Percentiles rank a stretch among this genome's conserved stretches.
Evolutionary conservation across 768 basidiomycete genomes (phyloP).

Genomic region (Mycena rebaudengoi): DNA sequence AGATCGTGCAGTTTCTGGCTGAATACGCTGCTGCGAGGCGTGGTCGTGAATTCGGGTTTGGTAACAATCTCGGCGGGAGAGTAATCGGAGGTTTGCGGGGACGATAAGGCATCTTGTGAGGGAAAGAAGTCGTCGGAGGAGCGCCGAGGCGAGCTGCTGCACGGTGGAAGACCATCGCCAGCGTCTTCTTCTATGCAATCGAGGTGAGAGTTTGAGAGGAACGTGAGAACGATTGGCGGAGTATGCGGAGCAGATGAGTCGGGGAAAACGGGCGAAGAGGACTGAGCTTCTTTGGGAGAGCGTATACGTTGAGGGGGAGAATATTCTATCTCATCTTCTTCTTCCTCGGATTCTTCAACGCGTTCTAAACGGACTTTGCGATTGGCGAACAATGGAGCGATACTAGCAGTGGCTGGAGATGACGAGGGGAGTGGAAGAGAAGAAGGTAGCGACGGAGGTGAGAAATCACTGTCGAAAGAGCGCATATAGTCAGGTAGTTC

Average conservation of each 20-base stretch:
- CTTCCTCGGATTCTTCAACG: slow-evolving; percentile 1
- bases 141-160: slow-evolving; percentile 23
- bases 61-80: background rate
- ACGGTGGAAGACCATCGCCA: slow-evolving; percentile 8
- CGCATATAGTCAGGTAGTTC: background rate
- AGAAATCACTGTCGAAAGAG: background rate
- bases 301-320: background rate
- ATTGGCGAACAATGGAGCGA: background rate
- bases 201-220: background rate
- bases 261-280: background rate
- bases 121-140: slow-evolving; percentile 24
- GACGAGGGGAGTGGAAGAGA: background rate
- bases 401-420: background rate
- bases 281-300: background rate
- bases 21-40: background rate
- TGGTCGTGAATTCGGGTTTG: background rate
- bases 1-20: slow-evolving; percentile 1
- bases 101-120: background rate
- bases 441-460: background rate
- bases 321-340: background rate
- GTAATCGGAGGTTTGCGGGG: slow-evolving; percentile 18
- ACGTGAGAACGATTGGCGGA: background rate
- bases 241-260: background rate
- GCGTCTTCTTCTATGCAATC: slow-evolving; percentile 16
- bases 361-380: background rate